Conservation (phyloP, 257 asterid species). For the Cinchona pubescens region DNA sequence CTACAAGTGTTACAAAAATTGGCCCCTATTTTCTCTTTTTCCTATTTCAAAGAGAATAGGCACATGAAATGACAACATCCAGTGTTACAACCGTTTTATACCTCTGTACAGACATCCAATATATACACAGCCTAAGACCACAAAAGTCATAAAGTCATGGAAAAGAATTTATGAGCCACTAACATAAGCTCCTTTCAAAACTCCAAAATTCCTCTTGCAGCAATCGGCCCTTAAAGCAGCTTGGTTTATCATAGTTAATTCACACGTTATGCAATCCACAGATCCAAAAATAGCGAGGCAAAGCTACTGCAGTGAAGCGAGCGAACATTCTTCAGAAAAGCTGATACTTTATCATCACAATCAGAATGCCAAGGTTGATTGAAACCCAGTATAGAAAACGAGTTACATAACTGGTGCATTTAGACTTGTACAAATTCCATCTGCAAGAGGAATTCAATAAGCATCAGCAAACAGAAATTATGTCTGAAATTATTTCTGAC, state of each 20-base stretch:
- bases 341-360: not conserved
- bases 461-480: not conserved
- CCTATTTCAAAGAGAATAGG: not conserved
- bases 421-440: conserved; percentile 8
- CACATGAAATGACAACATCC: not conserved
- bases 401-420: not conserved
- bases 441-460: conserved; percentile 17
- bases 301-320: not conserved
- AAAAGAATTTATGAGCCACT: not conserved
- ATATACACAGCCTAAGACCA: conserved; percentile 17
- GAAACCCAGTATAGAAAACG: not conserved
- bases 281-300: not conserved
- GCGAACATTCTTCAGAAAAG: not conserved
- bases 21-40: not conserved
- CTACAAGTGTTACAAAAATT: conserved; percentile 5
- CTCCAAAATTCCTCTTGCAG: not conserved
- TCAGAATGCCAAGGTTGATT: not conserved
- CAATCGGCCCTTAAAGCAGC: not conserved
- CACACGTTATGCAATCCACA: not conserved
- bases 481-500: not conserved
- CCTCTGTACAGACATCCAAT: conserved; percentile 6
- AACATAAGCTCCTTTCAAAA: not conserved
- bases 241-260: not conserved
- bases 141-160: not conserved
- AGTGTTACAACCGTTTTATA: conserved; percentile 9